These are phyloP conservation scores for Sugiyamaella xylanicola DNA, from an alignment of 1,139 yeast genomes.

Conservation along the genomic window DNA sequence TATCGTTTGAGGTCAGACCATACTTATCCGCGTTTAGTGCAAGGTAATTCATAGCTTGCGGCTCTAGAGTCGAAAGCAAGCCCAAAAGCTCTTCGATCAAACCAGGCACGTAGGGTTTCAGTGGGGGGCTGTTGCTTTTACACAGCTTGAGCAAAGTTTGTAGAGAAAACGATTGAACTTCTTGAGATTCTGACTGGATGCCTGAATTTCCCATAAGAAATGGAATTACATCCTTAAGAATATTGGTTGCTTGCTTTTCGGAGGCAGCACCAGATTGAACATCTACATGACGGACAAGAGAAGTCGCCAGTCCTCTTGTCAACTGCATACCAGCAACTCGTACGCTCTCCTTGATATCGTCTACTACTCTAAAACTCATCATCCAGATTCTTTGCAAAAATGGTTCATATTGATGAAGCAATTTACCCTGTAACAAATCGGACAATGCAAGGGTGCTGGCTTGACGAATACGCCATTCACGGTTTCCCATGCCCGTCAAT, in stretches of 20 bases:
- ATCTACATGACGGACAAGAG: slow-evolving; percentile 61
- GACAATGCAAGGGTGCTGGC: slow-evolving; percentile 78
- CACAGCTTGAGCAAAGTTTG: slow-evolving; percentile 72
- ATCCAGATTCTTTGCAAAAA: slow-evolving; percentile 74
- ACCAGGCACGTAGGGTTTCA: slow-evolving; percentile 68
- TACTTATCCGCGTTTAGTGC: slow-evolving; percentile 88
- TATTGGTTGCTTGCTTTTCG: slow-evolving; percentile 50
- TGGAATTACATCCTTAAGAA: slow-evolving; percentile 69
- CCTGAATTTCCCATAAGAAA: slow-evolving; percentile 80
- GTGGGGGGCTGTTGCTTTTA: slow-evolving; percentile 58
- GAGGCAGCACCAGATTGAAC: slow-evolving; percentile 43
- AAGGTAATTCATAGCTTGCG: slow-evolving; percentile 83
- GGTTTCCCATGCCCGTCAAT: slow-evolving; percentile 68
- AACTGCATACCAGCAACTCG: slow-evolving; percentile 75
- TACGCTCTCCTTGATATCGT: slow-evolving; percentile 93
- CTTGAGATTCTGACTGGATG: slow-evolving; percentile 81
- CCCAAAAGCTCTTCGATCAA: slow-evolving; percentile 69
- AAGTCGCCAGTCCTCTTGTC: slow-evolving; percentile 66
- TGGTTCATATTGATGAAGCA: slow-evolving; percentile 55
- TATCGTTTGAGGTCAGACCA: slow-evolving; percentile 66
- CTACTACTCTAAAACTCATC: slow-evolving; percentile 86
- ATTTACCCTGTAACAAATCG: slow-evolving; percentile 66
- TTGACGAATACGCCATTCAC: slow-evolving; percentile 93
- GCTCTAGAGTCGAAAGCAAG: slow-evolving; percentile 85
- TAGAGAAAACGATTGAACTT: slow-evolving; percentile 74